Percentiles rank a stretch among this genome's conserved stretches.
Conservation (phyloP, 352 stramenopile species). For the Phytophthora kernoviae region DNA sequence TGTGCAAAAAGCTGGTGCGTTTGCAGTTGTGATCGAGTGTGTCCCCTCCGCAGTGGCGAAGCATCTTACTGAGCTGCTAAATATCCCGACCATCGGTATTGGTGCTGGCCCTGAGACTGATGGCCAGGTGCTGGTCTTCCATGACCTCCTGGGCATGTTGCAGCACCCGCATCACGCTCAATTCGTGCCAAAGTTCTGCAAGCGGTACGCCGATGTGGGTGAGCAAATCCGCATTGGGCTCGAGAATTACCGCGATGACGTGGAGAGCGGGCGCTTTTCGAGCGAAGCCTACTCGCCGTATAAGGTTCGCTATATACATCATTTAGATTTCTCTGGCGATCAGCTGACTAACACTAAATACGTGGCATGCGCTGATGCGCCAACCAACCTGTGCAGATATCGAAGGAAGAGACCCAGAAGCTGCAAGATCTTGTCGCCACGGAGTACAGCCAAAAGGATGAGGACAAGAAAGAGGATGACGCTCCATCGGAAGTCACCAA, state of each 20-base stretch:
- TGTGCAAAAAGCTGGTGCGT: constrained; percentile 95
- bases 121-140: constrained; percentile 97
- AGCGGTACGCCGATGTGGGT: constrained; percentile 96
- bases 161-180: constrained; percentile 97
- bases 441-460: constrained; percentile 56
- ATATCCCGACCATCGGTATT: constrained; percentile 99
- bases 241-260: constrained; percentile 95
- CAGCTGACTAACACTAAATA: background rate
- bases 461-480: constrained; percentile 30
- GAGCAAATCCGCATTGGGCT: constrained; percentile 94
- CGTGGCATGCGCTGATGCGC: background rate
- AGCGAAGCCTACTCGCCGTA: constrained; percentile 95
- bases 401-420: constrained; percentile 74
- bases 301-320: constrained; percentile 51
- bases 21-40: constrained; percentile 92
- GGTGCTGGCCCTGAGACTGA: constrained; percentile 93
- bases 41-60: constrained; percentile 90
- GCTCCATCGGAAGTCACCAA: constrained; percentile 71
- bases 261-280: constrained; percentile 95
- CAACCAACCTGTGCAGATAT: constrained; percentile 53
- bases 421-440: constrained; percentile 60
- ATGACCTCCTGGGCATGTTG: constrained; percentile 98
- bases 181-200: constrained; percentile 98
- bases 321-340: background rate
- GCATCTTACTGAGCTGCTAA: constrained; percentile 93